These are phyloP conservation scores for Cladosporium cucumerinum DNA, from an alignment of 2,329 filamentous ascomycete species.

Conservation along the genomic window DNA sequence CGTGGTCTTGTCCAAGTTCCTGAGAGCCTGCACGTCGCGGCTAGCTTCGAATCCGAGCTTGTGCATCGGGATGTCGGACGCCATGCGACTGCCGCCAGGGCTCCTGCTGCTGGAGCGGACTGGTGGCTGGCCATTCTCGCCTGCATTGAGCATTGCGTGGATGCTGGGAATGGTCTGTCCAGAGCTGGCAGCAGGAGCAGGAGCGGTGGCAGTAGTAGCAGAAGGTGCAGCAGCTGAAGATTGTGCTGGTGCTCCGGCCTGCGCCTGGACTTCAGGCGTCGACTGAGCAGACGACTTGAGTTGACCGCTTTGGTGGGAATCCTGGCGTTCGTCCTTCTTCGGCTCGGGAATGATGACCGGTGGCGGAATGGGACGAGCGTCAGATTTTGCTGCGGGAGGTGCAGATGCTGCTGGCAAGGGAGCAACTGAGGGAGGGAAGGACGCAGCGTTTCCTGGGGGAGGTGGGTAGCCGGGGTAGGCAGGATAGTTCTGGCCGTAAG, in stretches of 20 bases:
- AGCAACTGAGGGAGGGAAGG: not conserved
- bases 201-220: conserved; percentile 16
- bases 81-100: conserved; percentile 26
- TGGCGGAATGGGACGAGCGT: conserved; percentile 14
- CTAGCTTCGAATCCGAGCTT: conserved; percentile 38
- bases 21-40: conserved; percentile 35
- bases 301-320: conserved; percentile 19
- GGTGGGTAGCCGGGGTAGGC: conserved; percentile 2
- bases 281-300: conserved; percentile 35
- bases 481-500: not conserved
- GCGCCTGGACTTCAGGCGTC: conserved; percentile 40
- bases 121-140: conserved; percentile 25
- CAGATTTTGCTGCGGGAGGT: conserved; percentile 16
- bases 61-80: conserved; percentile 37
- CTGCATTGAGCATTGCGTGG: conserved; percentile 43
- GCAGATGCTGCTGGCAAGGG: not conserved
- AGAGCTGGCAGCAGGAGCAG: conserved; percentile 23
- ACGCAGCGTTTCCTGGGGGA: not conserved
- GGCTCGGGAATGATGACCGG: conserved; percentile 11
- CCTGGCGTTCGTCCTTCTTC: conserved; percentile 19
- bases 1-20: conserved; percentile 37
- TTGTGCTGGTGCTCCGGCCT: conserved; percentile 40
- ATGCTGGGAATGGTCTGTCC: conserved; percentile 53
- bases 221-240: conserved; percentile 38
- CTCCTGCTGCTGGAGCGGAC: conserved; percentile 31